Evolutionary conservation across 805 yeast genomes (phyloP).

Genomic region (Candida parachauliodes): DNA sequence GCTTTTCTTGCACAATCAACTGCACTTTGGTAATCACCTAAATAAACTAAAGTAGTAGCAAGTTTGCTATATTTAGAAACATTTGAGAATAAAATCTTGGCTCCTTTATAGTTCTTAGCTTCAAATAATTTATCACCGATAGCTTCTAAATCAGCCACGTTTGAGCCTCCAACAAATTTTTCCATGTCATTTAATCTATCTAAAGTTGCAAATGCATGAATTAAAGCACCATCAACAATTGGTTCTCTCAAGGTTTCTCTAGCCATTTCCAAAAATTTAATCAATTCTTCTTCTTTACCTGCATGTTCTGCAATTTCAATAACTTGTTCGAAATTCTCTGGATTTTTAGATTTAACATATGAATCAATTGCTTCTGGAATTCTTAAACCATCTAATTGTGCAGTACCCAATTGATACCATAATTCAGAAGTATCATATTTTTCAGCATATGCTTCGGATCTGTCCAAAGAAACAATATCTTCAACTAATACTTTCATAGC

Average conservation of each 20-base stretch:
- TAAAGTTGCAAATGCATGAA: conserved; percentile 80
- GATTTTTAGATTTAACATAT: conserved; percentile 87
- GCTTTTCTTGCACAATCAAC: conserved; percentile 99
- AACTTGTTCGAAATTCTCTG: conserved; percentile 83
- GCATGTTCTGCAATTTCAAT: conserved; percentile 94
- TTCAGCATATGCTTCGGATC: conserved; percentile 92
- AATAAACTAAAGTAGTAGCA: conserved; percentile 92
- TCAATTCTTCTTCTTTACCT: conserved; percentile 91
- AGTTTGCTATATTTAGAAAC: conserved; percentile 93
- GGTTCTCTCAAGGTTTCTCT: conserved; percentile 90
- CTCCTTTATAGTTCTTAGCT: conserved; percentile 82
- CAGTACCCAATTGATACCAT: conserved; percentile 94
- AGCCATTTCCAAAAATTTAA: conserved; percentile 86
- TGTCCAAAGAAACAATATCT: conserved; percentile 88
- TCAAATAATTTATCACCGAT: conserved; percentile 91
- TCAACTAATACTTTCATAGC: conserved; percentile 92
- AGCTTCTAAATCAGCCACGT: conserved; percentile 86
- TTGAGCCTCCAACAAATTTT: conserved; percentile 76
- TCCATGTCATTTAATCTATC: conserved; percentile 78
- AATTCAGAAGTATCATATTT: conserved; percentile 79
- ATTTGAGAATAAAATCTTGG: conserved; percentile 79
- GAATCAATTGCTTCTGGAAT: conserved; percentile 89
- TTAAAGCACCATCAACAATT: conserved; percentile 85
- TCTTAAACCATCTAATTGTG: conserved; percentile 91
- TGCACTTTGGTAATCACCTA: conserved; percentile 91